Evolutionary conservation across 164 flowering plant species (phyloP).

Genomic region (Protea cynaroides): DNA sequence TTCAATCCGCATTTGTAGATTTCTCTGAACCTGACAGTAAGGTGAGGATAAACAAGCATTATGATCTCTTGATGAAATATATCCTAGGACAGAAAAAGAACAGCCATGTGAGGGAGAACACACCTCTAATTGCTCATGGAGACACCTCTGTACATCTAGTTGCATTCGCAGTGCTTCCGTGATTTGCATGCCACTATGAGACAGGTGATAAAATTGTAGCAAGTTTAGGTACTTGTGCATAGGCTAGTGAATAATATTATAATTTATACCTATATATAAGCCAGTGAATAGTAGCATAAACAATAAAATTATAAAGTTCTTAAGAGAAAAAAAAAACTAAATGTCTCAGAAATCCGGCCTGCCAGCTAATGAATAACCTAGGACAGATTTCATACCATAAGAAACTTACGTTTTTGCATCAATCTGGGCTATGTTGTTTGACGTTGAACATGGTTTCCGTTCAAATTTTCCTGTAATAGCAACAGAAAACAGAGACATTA

Average conservation of each 20-base stretch:
- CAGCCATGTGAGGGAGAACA: not conserved
- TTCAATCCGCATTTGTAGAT: constrained; percentile 66
- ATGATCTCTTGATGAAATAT: not conserved
- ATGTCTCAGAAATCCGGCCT: not conserved
- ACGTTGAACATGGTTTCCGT: constrained; percentile 21
- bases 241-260: too few relatives aligned
- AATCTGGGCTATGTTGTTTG: constrained; percentile 29
- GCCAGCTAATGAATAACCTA: not conserved
- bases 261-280: too few relatives aligned
- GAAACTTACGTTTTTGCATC: constrained; percentile 44
- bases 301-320: too few relatives aligned
- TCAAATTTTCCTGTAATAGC: constrained; percentile 51
- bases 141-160: constrained; percentile 71
- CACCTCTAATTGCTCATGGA: constrained; percentile 89
- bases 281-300: too few relatives aligned
- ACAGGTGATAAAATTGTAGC: not conserved
- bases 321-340: too few relatives aligned
- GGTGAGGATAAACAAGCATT: not conserved
- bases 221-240: not conserved
- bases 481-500: not conserved
- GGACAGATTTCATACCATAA: not conserved
- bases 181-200: constrained; percentile 54
- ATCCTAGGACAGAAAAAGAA: not conserved
- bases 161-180: constrained; percentile 72
- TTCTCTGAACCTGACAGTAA: constrained; percentile 48